Conservation (phyloP, 1,284 basidiomycete species). For the Irpex sp. region DNA sequence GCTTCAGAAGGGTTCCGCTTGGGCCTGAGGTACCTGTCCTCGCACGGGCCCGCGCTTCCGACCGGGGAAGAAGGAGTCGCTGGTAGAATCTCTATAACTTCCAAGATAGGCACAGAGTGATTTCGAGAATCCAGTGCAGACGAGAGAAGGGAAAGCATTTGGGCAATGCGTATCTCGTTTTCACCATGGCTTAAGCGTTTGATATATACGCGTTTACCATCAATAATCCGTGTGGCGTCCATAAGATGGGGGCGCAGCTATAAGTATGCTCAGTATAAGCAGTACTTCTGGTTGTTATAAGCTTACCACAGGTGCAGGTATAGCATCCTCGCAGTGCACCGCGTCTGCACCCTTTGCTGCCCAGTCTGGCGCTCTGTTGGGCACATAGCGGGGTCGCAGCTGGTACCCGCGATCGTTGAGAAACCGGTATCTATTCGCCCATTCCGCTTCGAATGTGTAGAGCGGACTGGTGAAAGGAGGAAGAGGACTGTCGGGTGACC, state of each 20-base stretch:
- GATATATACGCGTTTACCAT: background rate
- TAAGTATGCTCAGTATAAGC: background rate
- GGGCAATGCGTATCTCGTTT: background rate
- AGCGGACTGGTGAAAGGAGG: no score
- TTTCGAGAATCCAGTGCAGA: conserved; percentile 11
- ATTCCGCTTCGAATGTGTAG: background rate
- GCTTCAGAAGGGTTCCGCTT: background rate
- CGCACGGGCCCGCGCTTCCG: background rate
- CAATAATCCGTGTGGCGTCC: background rate
- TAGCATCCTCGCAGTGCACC: background rate
- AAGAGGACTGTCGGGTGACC: no score
- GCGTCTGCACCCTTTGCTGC: background rate
- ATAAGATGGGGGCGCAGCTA: background rate
- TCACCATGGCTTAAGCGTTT: background rate
- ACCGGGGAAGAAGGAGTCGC: background rate
- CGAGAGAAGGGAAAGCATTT: background rate
- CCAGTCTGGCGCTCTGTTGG: background rate
- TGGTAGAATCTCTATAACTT: conserved; percentile 8
- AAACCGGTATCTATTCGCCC: background rate
- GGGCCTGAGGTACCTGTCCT: background rate
- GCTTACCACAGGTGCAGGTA: background rate
- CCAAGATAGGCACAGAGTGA: conserved; percentile 23
- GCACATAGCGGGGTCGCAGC: conserved; percentile 2
- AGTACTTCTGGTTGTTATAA: background rate
- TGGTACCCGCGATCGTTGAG: background rate